These are phyloP conservation scores for Tilletia walkeri DNA, from an alignment of 1,284 basidiomycete genomes.

Conservation along the genomic window DNA sequence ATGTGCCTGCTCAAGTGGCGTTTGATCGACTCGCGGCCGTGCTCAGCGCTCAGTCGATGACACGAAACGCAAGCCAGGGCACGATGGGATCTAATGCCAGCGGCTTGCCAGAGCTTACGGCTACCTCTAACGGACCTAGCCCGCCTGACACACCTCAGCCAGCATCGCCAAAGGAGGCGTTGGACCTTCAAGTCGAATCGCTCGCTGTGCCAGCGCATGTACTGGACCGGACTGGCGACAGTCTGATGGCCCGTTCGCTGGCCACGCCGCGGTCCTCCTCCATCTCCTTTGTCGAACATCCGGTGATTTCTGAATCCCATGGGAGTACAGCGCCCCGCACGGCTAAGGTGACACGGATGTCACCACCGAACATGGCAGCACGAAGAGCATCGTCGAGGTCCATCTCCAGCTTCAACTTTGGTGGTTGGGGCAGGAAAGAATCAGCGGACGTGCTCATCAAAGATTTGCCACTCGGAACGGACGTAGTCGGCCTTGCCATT, in stretches of 20 bases:
- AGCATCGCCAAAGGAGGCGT: constrained; percentile 1
- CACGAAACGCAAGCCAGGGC: background rate
- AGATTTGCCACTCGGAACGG: background rate
- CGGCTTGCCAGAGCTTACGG: background rate
- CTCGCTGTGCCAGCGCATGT: background rate
- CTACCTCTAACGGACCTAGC: background rate
- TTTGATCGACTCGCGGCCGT: background rate
- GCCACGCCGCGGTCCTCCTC: background rate
- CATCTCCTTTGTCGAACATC: background rate
- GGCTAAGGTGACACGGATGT: background rate
- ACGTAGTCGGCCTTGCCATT: background rate
- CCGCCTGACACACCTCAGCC: constrained; percentile 14
- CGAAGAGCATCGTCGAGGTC: background rate
- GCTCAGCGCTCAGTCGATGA: background rate
- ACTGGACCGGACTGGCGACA: background rate
- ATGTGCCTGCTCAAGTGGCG: constrained; percentile 25
- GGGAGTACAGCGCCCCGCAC: background rate
- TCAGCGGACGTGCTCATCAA: background rate
- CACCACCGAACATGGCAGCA: background rate
- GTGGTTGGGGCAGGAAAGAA: constrained; percentile 8
- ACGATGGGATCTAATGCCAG: background rate
- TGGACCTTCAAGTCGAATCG: constrained; percentile 2
- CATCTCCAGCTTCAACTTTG: constrained; percentile 1
- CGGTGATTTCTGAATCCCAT: background rate
- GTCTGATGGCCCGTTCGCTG: background rate